Percentiles rank a stretch among this genome's conserved stretches.
phyloP scores from a whole-genome alignment of 2,329 filamentous ascomycete genomes.

The Pseudogymnoascus sp. region DNA sequence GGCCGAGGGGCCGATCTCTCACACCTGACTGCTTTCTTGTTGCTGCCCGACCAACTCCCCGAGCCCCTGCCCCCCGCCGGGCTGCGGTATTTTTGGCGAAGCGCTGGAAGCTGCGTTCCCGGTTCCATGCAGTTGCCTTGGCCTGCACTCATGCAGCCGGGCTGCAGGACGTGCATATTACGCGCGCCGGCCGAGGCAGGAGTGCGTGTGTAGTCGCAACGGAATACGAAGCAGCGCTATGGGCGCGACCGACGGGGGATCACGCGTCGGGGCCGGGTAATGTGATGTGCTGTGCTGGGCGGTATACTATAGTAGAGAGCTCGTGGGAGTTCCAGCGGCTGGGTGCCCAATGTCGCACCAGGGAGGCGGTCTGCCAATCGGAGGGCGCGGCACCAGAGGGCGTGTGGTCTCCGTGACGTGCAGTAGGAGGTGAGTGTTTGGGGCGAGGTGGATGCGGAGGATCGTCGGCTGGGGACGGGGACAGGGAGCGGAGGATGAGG shows the following conservation, averaged over 20 bases:
- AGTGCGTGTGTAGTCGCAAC: not conserved
- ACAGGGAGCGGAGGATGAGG: conserved; percentile 1
- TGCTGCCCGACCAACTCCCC: conserved; percentile 7
- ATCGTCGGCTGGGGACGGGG: not conserved
- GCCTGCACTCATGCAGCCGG: not conserved
- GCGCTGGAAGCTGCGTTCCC: not conserved
- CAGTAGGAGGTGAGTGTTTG: not conserved
- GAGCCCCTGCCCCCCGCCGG: not conserved
- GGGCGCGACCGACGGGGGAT: not conserved
- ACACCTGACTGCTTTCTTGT: not conserved
- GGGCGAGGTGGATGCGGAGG: not conserved
- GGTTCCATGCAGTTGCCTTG: conserved; percentile 3
- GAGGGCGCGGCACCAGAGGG: conserved; percentile 1
- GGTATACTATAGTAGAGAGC: not conserved
- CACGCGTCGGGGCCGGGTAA: conserved; percentile 4
- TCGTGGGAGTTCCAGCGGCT: not conserved
- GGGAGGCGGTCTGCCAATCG: conserved; percentile 1
- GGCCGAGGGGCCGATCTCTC: not conserved
- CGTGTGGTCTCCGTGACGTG: not conserved
- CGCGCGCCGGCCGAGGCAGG: not conserved
- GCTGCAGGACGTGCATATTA: not conserved
- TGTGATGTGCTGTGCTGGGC: not conserved
- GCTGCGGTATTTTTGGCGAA: conserved; percentile 8
- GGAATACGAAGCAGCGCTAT: not conserved
- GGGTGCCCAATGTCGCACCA: conserved; percentile 9